These are phyloP conservation scores for Eucalyptus globulus DNA, from an alignment of 345 rosid species.

Conservation along the genomic window DNA sequence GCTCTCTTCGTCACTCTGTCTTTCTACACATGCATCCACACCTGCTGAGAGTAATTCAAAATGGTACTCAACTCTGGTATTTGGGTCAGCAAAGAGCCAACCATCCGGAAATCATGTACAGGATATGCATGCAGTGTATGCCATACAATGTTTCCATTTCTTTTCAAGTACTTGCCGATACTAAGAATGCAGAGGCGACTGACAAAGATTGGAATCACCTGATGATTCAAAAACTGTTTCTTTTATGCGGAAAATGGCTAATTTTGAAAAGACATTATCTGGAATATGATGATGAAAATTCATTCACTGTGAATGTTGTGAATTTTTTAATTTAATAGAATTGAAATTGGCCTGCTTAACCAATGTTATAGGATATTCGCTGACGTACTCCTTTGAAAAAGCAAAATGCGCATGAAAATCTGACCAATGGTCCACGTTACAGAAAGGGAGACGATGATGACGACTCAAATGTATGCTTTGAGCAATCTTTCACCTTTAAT, in stretches of 20 bases:
- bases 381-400: background rate
- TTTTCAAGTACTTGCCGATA: background rate
- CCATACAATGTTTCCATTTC: background rate
- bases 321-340: background rate
- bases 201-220: background rate
- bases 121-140: background rate
- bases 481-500: background rate
- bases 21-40: background rate
- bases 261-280: background rate
- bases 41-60: background rate
- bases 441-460: background rate
- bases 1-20: background rate
- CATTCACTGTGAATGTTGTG: accelerated
- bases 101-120: background rate
- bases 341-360: background rate
- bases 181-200: background rate
- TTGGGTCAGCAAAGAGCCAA: background rate
- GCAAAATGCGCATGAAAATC: background rate
- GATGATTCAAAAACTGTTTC: background rate
- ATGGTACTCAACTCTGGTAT: background rate
- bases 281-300: background rate
- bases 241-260: background rate
- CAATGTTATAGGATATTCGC: background rate
- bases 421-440: background rate
- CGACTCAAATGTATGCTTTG: background rate